Evolutionary conservation across 192 early-diverging fungal genomes (phyloP), one percentile per base, ranked within the genome.

Genomic region (Allomyces macrogynus): DNA sequence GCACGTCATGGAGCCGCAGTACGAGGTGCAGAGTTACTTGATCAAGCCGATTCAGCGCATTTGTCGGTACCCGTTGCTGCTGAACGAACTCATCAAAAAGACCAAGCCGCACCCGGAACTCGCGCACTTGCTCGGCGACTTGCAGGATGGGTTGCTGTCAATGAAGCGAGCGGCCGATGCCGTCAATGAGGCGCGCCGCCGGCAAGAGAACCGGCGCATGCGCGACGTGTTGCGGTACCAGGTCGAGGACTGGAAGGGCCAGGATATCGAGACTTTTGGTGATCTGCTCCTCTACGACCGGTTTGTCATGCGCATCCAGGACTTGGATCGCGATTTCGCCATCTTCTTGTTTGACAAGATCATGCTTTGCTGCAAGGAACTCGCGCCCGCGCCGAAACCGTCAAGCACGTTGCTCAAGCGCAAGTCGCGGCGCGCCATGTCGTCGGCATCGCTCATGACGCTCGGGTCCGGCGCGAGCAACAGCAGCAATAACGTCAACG

Each of bases 31-130:
- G 22, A 89, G 87, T 8, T 87, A 89, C 76, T 79, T 99, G 63
- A 99, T 99, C 77, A 94, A 96, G 69, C 96, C 96, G 3, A 83
- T 99, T 10, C 96, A 99, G 75, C 84, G 96, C 62, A 89, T 97
- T 65, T 95, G 93, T 79, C 93, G 93, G 78, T 99, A 99, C 76
- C 93, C 93, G 49, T 75, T 99, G 64, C 80, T 99, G 22, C 75
- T 84, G 43, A 76, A 78, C 20, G 86, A 86, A 65, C 71, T 85
- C 63, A 72, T 81, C 70, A 86, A 86, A 70, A 76, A 76, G 67
- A 86, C 81, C 43, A 75, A 84, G 66, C 72, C 75, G 60, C 63
- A 71, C 24, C 16, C 12, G 49, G 12, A 20, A 14, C 49, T n/a
- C 16, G 80, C 77, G 65, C 79, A 80, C n/a, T 70, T 78, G 64